Conservation (phyloP, 192 early-diverging fungal species). For the Diversispora eburnea region DNA sequence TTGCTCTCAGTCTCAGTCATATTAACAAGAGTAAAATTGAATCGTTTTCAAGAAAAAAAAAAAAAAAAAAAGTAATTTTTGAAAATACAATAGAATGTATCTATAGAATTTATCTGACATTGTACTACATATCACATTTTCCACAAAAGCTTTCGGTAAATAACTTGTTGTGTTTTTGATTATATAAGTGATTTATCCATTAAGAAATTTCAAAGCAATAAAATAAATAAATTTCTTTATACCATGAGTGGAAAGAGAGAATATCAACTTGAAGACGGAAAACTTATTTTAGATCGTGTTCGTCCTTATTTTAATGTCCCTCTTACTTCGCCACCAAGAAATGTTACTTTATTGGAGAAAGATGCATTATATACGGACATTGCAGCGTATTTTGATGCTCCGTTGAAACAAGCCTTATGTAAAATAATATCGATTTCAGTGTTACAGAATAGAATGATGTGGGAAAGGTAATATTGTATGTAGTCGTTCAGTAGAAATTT, state of each 20-base stretch:
- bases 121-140: too few species aligned
- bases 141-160: too few species aligned
- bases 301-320: constrained; percentile 11
- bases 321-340: background rate
- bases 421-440: constrained; percentile 6
- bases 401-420: background rate
- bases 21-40: too few species aligned
- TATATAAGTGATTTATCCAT: too few species aligned
- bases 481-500: background rate
- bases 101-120: too few species aligned
- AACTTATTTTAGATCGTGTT: constrained; percentile 9
- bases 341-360: background rate
- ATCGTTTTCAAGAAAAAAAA: too few species aligned
- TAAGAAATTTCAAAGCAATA: too few species aligned
- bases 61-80: too few species aligned
- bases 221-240: background rate
- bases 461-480: constrained; percentile 16
- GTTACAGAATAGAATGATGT: background rate
- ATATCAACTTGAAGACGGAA: constrained; percentile 22
- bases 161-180: too few species aligned
- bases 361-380: constrained; percentile 5
- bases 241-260: constrained; percentile 6
- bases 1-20: too few species aligned
- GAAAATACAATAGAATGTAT: too few species aligned
- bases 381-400: constrained; percentile 1